Percentiles rank a stretch among this genome's conserved stretches.
These are phyloP conservation scores for Dissoconium aciculare DNA, from an alignment of 2,329 filamentous ascomycete species.

Conservation along the genomic window DNA sequence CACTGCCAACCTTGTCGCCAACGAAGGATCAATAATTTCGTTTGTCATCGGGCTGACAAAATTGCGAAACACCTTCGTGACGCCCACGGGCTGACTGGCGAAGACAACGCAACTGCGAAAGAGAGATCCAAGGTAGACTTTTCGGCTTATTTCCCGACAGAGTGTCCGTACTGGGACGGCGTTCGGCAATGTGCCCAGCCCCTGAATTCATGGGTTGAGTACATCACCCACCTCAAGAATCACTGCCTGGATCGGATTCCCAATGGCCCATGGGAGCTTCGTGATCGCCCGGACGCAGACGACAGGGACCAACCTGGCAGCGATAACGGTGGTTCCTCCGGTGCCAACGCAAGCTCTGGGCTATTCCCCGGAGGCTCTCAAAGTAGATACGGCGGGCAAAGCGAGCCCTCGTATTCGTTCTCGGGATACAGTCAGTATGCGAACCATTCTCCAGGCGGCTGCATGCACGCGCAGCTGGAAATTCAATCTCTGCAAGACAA, in stretches of 20 bases:
- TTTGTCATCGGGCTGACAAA: constrained; percentile 4
- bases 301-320: constrained; percentile 1
- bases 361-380: too few species aligned
- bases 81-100: neutral
- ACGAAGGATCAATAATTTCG: neutral
- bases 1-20: constrained; percentile 2
- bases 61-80: constrained; percentile 1
- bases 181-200: neutral
- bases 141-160: neutral
- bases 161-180: constrained; percentile 1
- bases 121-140: neutral
- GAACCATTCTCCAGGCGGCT: too few species aligned
- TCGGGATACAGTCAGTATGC: too few species aligned
- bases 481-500: too few species aligned
- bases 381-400: too few species aligned
- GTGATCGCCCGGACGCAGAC: neutral
- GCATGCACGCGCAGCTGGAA: too few species aligned
- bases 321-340: neutral
- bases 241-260: neutral
- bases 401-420: too few species aligned
- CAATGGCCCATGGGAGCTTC: neutral
- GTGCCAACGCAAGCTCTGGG: neutral
- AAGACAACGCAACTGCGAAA: neutral
- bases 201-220: constrained; percentile 1
- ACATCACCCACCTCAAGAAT: constrained; percentile 1